phyloP scores from a whole-genome alignment of 2,329 filamentous ascomycete genomes.

The Paecilomyces niveus region DNA sequence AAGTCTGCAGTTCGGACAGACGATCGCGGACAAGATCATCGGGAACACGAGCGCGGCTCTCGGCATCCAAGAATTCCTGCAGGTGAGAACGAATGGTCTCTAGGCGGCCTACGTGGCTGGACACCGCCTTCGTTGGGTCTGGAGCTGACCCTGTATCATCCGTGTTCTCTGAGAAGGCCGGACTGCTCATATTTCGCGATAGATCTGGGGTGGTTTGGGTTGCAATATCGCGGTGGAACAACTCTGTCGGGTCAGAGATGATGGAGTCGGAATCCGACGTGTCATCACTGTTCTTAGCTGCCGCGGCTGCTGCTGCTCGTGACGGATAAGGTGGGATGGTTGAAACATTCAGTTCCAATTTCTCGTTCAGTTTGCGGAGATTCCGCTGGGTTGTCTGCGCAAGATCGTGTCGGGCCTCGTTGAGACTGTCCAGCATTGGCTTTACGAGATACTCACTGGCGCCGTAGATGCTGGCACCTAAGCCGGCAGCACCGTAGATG shows the following conservation, averaged over 20 bases:
- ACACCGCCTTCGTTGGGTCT: conserved; percentile 18
- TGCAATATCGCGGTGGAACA: conserved; percentile 57
- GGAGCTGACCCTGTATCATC: conserved; percentile 7
- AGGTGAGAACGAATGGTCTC: conserved; percentile 47
- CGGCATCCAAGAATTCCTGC: conserved; percentile 36
- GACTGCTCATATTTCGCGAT: conserved; percentile 16
- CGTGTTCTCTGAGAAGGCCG: conserved; percentile 7
- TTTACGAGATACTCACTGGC: conserved; percentile 52
- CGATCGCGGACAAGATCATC: conserved; percentile 27
- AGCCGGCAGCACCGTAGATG: conserved; percentile 49
- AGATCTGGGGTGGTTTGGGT: conserved; percentile 51
- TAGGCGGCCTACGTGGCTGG: conserved; percentile 39
- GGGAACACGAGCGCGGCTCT: conserved; percentile 26
- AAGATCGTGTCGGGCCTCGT: conserved; percentile 52
- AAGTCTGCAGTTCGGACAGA: conserved; percentile 43
- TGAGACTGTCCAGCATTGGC: conserved; percentile 51
- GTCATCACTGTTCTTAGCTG: conserved; percentile 8
- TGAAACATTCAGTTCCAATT: conserved; percentile 46
- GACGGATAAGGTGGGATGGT: conserved; percentile 36
- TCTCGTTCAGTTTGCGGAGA: conserved; percentile 49
- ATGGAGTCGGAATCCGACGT: conserved; percentile 37
- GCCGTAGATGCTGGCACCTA: conserved; percentile 51
- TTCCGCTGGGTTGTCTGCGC: conserved; percentile 45
- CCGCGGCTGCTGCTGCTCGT: conserved; percentile 18
- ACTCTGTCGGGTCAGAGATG: conserved; percentile 54